Evolutionary conservation across 1,139 yeast species (phyloP), one percentile per base, ranked within the genome.

Genomic region (Lodderomyces theae): DNA sequence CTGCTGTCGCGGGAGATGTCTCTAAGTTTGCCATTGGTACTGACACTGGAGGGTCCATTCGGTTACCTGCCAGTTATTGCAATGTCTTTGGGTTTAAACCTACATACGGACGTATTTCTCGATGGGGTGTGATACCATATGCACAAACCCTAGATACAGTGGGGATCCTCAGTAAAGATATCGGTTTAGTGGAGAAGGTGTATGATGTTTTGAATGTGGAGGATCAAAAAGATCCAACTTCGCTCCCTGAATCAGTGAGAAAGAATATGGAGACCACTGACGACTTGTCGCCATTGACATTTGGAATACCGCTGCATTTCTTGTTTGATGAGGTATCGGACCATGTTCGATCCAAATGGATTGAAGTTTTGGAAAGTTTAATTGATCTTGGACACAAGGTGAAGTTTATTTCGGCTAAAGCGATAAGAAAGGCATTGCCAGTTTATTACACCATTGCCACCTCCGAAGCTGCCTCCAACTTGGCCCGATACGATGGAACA

Each of bases 111-210:
- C 69, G 96, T 26, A 66, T 94, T 2, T 89, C 97, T 0, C 68
- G 99, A 41, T 82, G 89, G 82, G 99, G 98, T 1, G 87, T 92
- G 10, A 69, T 90, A 3, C 82, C 97, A 0, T 92, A 89, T 63
- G 97, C 97, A 1, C 97, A 94, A 58, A 83, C 94, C 23, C 69
- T 94, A 40, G 99, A 94, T 58, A 89, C 97, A 0, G 97, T 94
- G 8, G 99, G 99, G 0, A 76, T 94, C 0, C 43, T 90, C 32
- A 68, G 89, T 0, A 69, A 69, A 13, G 67, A 75, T 34, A 49
- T 85, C 4, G 63, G 56, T 0, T 54, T 64, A 0, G 51, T 85
- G 1, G 56, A 61, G 34, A 57, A 60, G 13, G 87, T 83, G 1
- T 90, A 74, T 54, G 46, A 60, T 1, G 68, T 75, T 0, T 54